Conservation (phyloP, 495 filamentous ascomycete genomes). For the Durotheca rogersii region DNA sequence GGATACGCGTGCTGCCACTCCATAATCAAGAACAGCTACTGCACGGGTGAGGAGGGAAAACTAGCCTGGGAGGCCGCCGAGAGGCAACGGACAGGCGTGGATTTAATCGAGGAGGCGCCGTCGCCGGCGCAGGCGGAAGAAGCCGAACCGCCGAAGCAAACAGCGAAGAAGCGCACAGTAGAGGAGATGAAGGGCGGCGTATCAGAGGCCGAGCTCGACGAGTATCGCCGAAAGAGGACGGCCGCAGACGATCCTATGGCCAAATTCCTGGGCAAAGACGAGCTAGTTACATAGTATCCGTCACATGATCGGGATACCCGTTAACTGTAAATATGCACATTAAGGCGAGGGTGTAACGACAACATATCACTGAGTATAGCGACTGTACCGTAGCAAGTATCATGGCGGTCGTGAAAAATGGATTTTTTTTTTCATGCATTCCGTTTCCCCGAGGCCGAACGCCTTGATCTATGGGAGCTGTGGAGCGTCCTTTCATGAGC, state of each 20-base stretch:
- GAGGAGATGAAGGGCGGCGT: conserved; percentile 75
- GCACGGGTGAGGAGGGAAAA: conserved; percentile 85
- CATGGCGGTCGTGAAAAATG: conserved; percentile 35
- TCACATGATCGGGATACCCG: not conserved
- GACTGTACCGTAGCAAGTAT: conserved; percentile 1
- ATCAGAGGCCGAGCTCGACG: conserved; percentile 79
- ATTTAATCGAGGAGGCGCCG: conserved; percentile 37
- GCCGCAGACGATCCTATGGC: conserved; percentile 84
- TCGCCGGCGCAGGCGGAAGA: conserved; percentile 26
- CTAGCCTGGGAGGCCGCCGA: conserved; percentile 68
- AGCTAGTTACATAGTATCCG: conserved; percentile 30
- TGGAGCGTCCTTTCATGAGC: conserved; percentile 25
- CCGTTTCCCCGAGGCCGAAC: conserved; percentile 42
- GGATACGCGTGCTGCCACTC: conserved; percentile 97
- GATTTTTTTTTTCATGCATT: conserved; percentile 38
- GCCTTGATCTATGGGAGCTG: conserved; percentile 39
- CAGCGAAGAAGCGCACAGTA: conserved; percentile 65
- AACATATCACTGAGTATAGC: conserved; percentile 3
- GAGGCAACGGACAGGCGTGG: conserved; percentile 54
- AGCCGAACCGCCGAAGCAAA: conserved; percentile 23
- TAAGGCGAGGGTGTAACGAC: conserved; percentile 2
- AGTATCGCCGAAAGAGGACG: conserved; percentile 70
- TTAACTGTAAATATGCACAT: not conserved
- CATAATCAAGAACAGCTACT: conserved; percentile 92
- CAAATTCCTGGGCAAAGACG: conserved; percentile 55